Base-by-base conservation (phyloP, 306 rosid species). In the Cicer pinnatifidum region DNA sequence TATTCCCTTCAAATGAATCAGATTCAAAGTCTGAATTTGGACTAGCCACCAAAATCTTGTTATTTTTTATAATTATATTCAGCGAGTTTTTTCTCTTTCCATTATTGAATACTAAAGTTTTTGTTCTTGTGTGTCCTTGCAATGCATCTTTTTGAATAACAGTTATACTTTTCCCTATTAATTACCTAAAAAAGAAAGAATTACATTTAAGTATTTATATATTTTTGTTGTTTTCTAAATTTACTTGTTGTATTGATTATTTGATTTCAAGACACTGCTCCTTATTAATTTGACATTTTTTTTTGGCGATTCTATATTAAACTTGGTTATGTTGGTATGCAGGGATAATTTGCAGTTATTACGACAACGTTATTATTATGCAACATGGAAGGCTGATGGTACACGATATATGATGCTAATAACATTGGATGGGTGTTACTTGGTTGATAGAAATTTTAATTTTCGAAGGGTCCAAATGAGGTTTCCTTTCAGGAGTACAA, bases 321-420 rank as follows among this genome's bases (percentile, higher is more conserved):
- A 20, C 79, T 66, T 77, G 50, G 10, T 47, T 71, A 72, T 75
- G 76, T n/a, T 75, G 80, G 54, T 59, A 6, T 89, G 80, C 86
- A 95, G 99, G 91, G 99, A 90, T 0, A 95, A 91, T 78, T 86
- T 95, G 56, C 97, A 91, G 81, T 85, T 95, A 73, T 78, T 95
- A 79, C 88, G 96, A 72, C 97, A 95, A 57, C 99, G 99, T 15
- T 95, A 91, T 84, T 95, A 95, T 79, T 95, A 95, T 87, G 99
- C 99, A 58, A 95, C 99, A 16, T 95, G 99, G 99, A 95, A 95
- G 86, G 99, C 99, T 75, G 99, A 95, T 78, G 99, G 99, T 68
- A 95, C 99, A 53, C 78, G 99, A 81, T 95, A 95, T 78, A 95
- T 95, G 99, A 90, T 95, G 99, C 83, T 91, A 76, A 91, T 91